Conservation (phyloP, 441 rosid genomes). For the Eruca vesicaria region DNA sequence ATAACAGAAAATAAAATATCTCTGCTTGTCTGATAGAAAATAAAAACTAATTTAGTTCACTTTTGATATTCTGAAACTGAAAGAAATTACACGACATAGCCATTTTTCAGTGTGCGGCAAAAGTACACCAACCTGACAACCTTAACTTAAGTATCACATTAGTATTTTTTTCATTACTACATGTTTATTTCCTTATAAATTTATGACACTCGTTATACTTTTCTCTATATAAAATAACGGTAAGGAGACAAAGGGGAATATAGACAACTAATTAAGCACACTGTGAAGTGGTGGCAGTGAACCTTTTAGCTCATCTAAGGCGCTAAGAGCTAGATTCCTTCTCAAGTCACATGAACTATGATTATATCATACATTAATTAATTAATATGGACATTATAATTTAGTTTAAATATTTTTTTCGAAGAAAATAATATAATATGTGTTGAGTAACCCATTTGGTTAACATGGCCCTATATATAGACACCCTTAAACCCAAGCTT, state of each 20-base stretch:
- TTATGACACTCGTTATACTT: constrained; percentile 1
- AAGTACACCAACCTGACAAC: not conserved
- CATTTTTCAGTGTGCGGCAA: not conserved
- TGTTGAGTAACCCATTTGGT: constrained; percentile 1
- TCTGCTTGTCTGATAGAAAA: not conserved
- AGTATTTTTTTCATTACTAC: not conserved
- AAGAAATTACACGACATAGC: not conserved
- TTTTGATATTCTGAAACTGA: not conserved
- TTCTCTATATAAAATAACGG: constrained; percentile 1
- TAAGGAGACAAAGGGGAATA: constrained; percentile 43
- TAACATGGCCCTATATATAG: constrained; percentile 18
- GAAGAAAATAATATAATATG: not conserved
- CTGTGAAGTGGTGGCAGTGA: constrained; percentile 26
- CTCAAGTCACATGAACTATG: not conserved
- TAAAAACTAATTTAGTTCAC: not conserved
- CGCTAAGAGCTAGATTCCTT: constrained; percentile 33
- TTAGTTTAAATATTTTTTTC: not conserved
- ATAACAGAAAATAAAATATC: not conserved
- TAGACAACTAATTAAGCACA: constrained; percentile 40
- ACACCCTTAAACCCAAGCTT: constrained; percentile 10
- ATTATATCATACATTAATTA: constrained; percentile 1
- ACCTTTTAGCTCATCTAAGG: constrained; percentile 35
- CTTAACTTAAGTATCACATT: not conserved
- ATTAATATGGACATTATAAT: not conserved
- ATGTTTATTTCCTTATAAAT: not conserved